Percentiles rank a stretch among this genome's conserved stretches.
These are phyloP conservation scores for Tolypocladium inflatum DNA, from an alignment of 2,329 filamentous ascomycete species.

Conservation along the genomic window DNA sequence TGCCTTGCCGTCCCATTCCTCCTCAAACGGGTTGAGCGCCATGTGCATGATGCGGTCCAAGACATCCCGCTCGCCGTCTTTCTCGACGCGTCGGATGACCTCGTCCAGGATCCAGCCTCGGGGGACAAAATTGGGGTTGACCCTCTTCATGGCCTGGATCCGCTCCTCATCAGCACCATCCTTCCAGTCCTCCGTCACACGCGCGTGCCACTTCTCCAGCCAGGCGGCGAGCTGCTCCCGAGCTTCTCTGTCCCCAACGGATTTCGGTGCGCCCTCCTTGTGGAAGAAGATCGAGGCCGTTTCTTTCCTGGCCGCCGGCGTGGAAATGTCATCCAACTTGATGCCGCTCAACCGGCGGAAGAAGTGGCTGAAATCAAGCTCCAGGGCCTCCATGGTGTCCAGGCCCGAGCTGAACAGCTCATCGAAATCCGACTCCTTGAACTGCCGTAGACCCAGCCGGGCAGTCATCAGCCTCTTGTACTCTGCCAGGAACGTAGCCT, in stretches of 20 bases:
- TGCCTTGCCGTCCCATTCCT: conserved; percentile 53
- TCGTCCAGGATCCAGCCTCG: conserved; percentile 91
- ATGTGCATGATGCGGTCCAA: conserved; percentile 72
- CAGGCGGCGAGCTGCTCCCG: conserved; percentile 62
- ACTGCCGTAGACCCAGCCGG: conserved; percentile 64
- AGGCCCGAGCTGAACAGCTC: conserved; percentile 72
- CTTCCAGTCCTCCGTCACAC: conserved; percentile 70
- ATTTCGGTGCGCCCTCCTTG: conserved; percentile 53
- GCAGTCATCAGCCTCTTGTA: conserved; percentile 79
- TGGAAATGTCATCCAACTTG: conserved; percentile 51
- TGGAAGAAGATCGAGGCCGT: conserved; percentile 70
- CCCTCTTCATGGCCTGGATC: conserved; percentile 64
- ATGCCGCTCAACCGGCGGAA: conserved; percentile 71
- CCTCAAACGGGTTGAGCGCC: conserved; percentile 75
- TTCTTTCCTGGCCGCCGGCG: conserved; percentile 52
- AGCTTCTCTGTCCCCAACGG: conserved; percentile 52
- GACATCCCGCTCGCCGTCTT: conserved; percentile 70
- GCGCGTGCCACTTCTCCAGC: conserved; percentile 68
- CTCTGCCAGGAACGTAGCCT: conserved; percentile 75
- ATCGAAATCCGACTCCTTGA: conserved; percentile 68
- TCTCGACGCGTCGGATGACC: conserved; percentile 80
- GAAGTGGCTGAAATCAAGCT: conserved; percentile 90
- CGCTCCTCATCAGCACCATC: conserved; percentile 51
- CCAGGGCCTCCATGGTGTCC: conserved; percentile 69
- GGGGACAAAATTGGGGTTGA: conserved; percentile 90